Evolutionary conservation across 148 eudicot genomes (phyloP), one percentile per base, ranked within the genome.

Genomic region (Cornus controversa): DNA sequence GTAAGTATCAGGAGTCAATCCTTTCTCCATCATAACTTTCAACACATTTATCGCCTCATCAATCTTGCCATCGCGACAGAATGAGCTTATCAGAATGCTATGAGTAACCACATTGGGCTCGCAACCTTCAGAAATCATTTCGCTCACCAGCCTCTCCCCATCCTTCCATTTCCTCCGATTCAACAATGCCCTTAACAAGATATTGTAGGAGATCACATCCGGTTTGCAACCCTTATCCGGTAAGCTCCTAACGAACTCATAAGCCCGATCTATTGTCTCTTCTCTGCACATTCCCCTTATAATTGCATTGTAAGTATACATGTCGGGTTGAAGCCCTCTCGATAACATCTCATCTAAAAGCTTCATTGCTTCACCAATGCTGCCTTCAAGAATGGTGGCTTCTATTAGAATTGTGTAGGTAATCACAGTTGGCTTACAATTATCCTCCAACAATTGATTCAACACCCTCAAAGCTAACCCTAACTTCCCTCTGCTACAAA

Each of bases 371-470:
- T 90, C 85, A n/a, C 70, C 45, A 29, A 84, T 80, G 18, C 92
- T 91, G 5, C 92, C 92, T 76, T 90, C 76, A 18, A 76, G 75
- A 40, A 88, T 77, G 1, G 87, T 88, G 2, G 92, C 96, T 74
- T 92, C 93, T 25, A 92, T 90, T 77, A 92, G 68, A 65, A 91
- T 91, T 5, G 93, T 91, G 70, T 89, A 89, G 8, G 90, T 91
- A 36, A 88, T 79, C 45, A 88, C 90, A 68, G 82, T 88, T 42
- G 96, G 96, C 64, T 82, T 31, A 66, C 89, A 86, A 25, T 82
- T 69, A 77, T 90, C 93, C 72, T 84, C 80, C 80, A 87, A 27
- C 34, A 92, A 76, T 70, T 86, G 87, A 69, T 92, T 88, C 75
- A 90, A 77, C 80, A 90, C 60, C 73, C 81, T 83, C 80, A 84